Conservation (phyloP, 73 alveolate species). For the Tetrahymena elliotti region DNA sequence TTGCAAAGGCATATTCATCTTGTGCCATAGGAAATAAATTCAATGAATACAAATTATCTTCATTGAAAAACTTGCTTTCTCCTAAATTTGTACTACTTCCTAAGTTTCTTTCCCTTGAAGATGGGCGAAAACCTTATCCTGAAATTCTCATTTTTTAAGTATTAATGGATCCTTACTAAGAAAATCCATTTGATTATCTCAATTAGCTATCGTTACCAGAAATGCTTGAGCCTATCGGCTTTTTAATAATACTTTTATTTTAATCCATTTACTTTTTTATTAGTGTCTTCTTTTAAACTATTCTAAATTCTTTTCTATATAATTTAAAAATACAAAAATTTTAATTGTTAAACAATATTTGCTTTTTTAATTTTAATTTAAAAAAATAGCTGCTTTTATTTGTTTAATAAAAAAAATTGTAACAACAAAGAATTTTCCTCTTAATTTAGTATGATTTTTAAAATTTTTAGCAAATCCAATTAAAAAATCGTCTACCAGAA, state of each 20-base stretch:
- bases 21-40: neutral
- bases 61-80: neutral
- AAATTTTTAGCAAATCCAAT: neutral
- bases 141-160: neutral
- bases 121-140: neutral
- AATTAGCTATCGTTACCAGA: neutral
- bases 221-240: neutral
- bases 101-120: neutral
- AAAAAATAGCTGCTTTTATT: neutral
- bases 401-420: neutral
- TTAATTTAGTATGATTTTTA: too few species aligned
- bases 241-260: neutral
- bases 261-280: neutral
- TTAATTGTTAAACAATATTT: neutral
- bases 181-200: neutral
- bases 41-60: neutral
- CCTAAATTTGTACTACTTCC: neutral
- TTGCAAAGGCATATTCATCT: neutral
- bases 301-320: neutral
- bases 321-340: too few species aligned
- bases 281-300: neutral
- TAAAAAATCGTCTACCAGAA: neutral
- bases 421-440: neutral
- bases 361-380: neutral
- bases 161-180: neutral